Conservation (phyloP, 768 basidiomycete species). For the Suillus sp. region DNA sequence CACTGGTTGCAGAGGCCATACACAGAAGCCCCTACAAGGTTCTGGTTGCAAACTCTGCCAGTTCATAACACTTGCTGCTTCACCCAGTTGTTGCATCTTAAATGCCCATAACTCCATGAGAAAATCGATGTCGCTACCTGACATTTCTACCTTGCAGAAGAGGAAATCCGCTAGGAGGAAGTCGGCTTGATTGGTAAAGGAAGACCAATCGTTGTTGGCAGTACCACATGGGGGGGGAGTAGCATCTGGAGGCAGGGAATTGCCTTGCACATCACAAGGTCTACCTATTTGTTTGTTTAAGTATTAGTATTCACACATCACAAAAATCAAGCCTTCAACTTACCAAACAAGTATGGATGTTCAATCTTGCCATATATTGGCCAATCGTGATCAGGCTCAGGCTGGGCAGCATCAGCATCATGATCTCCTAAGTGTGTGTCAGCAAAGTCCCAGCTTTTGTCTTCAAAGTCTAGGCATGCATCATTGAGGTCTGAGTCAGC, state of each 20-base stretch:
- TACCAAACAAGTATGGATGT: not conserved
- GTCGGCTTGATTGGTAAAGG: constrained; percentile 20
- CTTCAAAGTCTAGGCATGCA: not conserved
- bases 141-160: constrained; percentile 23
- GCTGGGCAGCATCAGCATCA: not conserved
- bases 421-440: not conserved
- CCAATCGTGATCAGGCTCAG: not conserved
- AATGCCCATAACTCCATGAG: constrained; percentile 24
- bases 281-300: not conserved
- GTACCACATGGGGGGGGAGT: not conserved
- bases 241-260: not conserved
- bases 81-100: constrained; percentile 9
- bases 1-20: too few species aligned
- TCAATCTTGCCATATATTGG: not conserved
- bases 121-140: constrained; percentile 25
- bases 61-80: too few species aligned
- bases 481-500: constrained; percentile 1
- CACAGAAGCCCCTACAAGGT: too few species aligned
- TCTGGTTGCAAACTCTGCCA: too few species aligned
- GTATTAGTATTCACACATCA: not conserved
- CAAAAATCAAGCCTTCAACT: not conserved
- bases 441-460: not conserved
- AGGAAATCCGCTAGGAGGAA: constrained; percentile 22
- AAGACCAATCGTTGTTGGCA: constrained; percentile 18
- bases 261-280: not conserved